These are phyloP conservation scores for Aspergillus sojae DNA, from an alignment of 2,329 filamentous ascomycete species.

Conservation along the genomic window DNA sequence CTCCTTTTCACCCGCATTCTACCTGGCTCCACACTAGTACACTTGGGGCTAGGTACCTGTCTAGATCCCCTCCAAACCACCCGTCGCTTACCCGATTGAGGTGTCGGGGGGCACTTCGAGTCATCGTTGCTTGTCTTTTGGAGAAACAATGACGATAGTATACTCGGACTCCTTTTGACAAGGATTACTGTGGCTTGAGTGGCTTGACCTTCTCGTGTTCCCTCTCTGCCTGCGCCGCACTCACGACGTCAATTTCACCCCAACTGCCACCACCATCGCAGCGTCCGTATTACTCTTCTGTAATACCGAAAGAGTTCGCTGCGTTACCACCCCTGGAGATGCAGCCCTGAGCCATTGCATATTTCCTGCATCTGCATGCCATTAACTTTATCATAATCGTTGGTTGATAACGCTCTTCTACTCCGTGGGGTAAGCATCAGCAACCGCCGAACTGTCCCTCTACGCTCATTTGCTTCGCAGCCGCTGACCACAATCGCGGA, in stretches of 20 bases:
- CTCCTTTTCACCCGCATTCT: background rate
- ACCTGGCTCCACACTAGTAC: background rate
- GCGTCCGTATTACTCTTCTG: background rate
- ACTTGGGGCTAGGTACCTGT: background rate
- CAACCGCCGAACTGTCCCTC: background rate
- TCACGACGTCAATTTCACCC: background rate
- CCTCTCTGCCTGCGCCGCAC: constrained; percentile 13
- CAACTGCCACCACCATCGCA: constrained; percentile 4
- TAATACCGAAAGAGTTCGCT: background rate
- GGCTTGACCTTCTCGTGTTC: constrained; percentile 22
- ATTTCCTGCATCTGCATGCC: background rate
- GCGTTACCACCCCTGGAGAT: background rate
- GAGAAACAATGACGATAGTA: background rate
- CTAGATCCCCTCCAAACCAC: background rate
- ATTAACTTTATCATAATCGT: constrained; percentile 4
- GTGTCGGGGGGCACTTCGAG: constrained; percentile 17
- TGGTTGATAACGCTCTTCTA: background rate
- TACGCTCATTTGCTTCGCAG: constrained; percentile 16
- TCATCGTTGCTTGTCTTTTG: constrained; percentile 6
- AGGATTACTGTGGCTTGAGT: constrained; percentile 7
- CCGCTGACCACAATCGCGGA: constrained; percentile 12
- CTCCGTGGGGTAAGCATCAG: constrained; percentile 8
- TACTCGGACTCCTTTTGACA: too few relatives aligned
- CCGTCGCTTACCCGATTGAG: constrained; percentile 9
- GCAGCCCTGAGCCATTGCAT: constrained; percentile 1